Conservation (phyloP, 495 filamentous ascomycete genomes). For the Daldinia bambusicola region DNA sequence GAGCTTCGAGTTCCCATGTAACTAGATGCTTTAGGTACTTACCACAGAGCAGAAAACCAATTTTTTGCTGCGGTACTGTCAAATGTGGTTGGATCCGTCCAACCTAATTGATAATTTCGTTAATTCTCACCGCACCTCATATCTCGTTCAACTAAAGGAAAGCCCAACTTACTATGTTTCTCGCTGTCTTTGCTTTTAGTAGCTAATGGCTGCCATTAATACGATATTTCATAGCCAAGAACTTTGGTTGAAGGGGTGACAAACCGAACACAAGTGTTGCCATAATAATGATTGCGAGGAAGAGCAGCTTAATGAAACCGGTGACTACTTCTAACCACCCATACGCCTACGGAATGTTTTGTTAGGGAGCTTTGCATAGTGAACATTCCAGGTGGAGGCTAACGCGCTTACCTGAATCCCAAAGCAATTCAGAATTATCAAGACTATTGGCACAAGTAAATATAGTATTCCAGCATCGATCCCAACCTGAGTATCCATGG, state of each 20-base stretch:
- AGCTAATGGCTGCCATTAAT: slow-evolving; percentile 15
- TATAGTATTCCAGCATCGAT: slow-evolving; percentile 38
- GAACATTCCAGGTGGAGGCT: background rate
- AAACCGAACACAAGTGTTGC: slow-evolving; percentile 36
- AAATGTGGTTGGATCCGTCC: slow-evolving; percentile 18
- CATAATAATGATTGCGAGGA: slow-evolving; percentile 34
- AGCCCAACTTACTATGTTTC: background rate
- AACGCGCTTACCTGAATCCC: slow-evolving; percentile 32
- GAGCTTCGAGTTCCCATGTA: background rate
- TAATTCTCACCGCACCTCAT: background rate
- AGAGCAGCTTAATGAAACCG: slow-evolving; percentile 36
- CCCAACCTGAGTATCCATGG: background rate
- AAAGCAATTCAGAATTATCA: slow-evolving; percentile 38
- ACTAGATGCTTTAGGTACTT: slow-evolving; percentile 5
- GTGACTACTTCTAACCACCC: slow-evolving; percentile 43
- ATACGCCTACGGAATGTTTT: slow-evolving; percentile 32
- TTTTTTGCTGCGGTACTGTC: slow-evolving; percentile 27
- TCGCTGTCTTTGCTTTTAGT: background rate
- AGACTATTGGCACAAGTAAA: slow-evolving; percentile 32
- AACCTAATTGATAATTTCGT: slow-evolving; percentile 17
- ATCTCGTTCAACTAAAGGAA: too few relatives aligned
- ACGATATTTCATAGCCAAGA: background rate
- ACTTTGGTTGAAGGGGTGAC: background rate
- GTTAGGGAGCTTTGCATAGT: background rate
- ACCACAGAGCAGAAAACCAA: slow-evolving; percentile 42